Conservation (phyloP, 164 flowering plant genomes). For the Kingdonia uniflora region DNA sequence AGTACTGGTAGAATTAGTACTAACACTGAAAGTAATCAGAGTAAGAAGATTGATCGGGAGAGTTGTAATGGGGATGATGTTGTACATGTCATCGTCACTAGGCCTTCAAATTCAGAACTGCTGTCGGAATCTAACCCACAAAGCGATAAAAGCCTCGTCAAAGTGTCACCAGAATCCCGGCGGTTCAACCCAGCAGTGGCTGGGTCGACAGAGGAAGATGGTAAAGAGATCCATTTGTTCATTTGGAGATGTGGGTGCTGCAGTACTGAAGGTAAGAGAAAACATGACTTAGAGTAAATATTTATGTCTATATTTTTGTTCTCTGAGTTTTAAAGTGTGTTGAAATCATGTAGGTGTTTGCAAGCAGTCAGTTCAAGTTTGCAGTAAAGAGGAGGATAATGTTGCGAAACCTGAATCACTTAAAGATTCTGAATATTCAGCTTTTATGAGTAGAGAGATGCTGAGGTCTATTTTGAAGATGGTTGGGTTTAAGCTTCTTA, state of each 20-base stretch:
- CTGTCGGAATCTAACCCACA: slow-evolving; percentile 9
- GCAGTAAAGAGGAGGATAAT: slow-evolving; percentile 12
- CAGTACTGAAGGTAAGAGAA: slow-evolving; percentile 19
- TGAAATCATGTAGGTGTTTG: slow-evolving; percentile 9
- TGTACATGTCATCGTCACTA: slow-evolving; percentile 14
- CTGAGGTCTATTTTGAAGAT: slow-evolving; percentile 17
- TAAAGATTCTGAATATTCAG: background rate
- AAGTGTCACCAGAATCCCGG: slow-evolving; percentile 17
- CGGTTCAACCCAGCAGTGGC: slow-evolving; percentile 3
- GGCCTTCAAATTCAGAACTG: slow-evolving; percentile 4
- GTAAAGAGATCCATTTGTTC: slow-evolving; percentile 23
- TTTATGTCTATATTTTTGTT: background rate
- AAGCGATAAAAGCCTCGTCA: slow-evolving; percentile 7
- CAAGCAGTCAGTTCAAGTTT: slow-evolving; percentile 15
- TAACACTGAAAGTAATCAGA: slow-evolving; percentile 4
- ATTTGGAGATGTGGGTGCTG: slow-evolving; percentile 23
- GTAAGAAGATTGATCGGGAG: slow-evolving; percentile 1
- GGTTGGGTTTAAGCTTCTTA: slow-evolving; percentile 28
- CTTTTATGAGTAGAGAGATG: slow-evolving; percentile 15
- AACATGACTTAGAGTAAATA: slow-evolving; percentile 1
- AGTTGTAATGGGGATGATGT: slow-evolving; percentile 4
- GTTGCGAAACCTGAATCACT: background rate
- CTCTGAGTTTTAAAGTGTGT: background rate
- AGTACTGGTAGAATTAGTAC: background rate
- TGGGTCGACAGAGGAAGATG: slow-evolving; percentile 12